Conservation (phyloP, 331 rosid species). For the Quercus phellos region DNA sequence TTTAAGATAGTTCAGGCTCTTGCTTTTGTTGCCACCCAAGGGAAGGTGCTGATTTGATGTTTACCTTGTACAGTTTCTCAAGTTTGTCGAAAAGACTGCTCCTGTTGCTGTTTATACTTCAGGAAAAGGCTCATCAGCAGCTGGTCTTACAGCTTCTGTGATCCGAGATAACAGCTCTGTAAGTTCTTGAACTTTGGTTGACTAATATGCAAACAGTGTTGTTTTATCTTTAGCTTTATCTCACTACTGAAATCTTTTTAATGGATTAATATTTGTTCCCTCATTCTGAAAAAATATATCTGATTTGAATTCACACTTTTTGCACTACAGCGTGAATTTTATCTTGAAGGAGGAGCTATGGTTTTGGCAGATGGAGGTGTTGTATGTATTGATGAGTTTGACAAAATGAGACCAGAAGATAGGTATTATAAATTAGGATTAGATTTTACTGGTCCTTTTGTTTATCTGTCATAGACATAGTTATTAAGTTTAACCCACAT, state of each 20-base stretch:
- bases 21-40: slow-evolving; percentile 1
- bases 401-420: slow-evolving; percentile 98
- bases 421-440: slow-evolving; percentile 45
- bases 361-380: slow-evolving; percentile 99
- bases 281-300: slow-evolving; percentile 15
- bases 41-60: slow-evolving; percentile 27
- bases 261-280: background rate
- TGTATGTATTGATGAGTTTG: slow-evolving; percentile 97
- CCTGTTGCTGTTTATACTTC: slow-evolving; percentile 98
- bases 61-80: slow-evolving; percentile 62
- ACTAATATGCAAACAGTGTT: slow-evolving; percentile 3
- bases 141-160: slow-evolving; percentile 98
- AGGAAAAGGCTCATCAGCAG: slow-evolving; percentile 98
- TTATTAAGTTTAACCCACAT: slow-evolving; percentile 7
- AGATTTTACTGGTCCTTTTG: slow-evolving; percentile 6
- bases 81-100: slow-evolving; percentile 97
- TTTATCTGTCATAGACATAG: background rate
- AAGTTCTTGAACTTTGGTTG: slow-evolving; percentile 34
- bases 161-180: slow-evolving; percentile 81
- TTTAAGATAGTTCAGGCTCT: slow-evolving; percentile 2
- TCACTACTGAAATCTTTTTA: background rate
- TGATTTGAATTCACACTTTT: slow-evolving; percentile 23
- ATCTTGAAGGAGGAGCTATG: slow-evolving; percentile 99
- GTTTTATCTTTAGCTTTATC: slow-evolving; percentile 10
- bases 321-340: slow-evolving; percentile 80